A percentile compares a stretch with the other conserved stretches of the same genome.
phyloP scores from a whole-genome alignment of 2,329 filamentous ascomycete genomes.

The Fusarium compactum region DNA sequence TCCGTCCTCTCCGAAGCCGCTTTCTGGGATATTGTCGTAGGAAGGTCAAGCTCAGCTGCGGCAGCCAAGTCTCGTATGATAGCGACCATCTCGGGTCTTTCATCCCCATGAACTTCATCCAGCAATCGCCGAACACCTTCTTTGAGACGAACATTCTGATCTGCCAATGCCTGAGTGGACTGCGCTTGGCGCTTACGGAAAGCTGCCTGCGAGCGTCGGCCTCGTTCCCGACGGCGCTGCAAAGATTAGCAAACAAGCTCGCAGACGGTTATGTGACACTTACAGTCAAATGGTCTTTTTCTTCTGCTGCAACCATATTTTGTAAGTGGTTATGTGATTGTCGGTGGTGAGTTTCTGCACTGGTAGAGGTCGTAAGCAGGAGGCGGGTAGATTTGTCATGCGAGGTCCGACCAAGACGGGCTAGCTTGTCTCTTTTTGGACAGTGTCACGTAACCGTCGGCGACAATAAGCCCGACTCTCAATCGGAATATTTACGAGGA shows the following conservation, averaged over 20 bases:
- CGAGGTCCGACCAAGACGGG: neutral
- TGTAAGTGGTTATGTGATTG: neutral
- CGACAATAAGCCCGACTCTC: neutral
- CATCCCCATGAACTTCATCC: neutral
- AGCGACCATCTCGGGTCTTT: neutral
- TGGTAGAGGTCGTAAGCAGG: neutral
- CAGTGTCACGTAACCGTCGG: conserved; percentile 24
- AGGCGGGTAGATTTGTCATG: conserved; percentile 11
- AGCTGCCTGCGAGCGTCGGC: conserved; percentile 15
- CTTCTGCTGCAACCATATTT: neutral
- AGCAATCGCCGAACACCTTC: neutral
- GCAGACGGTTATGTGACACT: too few relatives aligned
- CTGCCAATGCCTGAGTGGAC: accelerated
- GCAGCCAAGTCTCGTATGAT: neutral
- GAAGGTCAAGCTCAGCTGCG: neutral
- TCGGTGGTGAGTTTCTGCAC: neutral
- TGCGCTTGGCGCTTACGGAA: conserved; percentile 13
- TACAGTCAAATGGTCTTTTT: neutral
- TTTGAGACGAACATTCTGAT: neutral
- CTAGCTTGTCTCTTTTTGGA: neutral
- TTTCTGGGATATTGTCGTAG: neutral
- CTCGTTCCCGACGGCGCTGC: conserved; percentile 19
- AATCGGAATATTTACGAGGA: neutral
- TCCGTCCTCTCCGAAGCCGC: accelerated
- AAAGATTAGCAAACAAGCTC: neutral